These are phyloP conservation scores for Discostella pseudostelligera DNA, from an alignment of 108 stramenopile species.

Conservation along the genomic window DNA sequence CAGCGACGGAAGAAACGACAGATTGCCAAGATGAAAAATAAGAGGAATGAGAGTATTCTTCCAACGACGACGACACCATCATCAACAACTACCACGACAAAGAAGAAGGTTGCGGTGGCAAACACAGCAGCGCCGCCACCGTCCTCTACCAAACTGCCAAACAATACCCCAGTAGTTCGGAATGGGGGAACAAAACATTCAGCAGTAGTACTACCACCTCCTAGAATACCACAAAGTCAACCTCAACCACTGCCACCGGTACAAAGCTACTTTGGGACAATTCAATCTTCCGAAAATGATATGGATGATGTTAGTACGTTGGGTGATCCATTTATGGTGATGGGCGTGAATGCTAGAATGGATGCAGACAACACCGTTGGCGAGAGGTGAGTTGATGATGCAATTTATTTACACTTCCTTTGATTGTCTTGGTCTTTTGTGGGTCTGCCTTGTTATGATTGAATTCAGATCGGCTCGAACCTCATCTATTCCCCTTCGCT, in stretches of 20 bases:
- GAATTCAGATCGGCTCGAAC: too few relatives aligned
- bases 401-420: neutral
- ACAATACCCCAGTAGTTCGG: too few relatives aligned
- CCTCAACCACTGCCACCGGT: too few relatives aligned
- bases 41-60: neutral
- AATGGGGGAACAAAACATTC: too few relatives aligned
- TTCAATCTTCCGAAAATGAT: conserved; percentile 25
- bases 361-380: conserved; percentile 38
- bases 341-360: conserved; percentile 36
- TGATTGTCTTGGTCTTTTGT: too few relatives aligned
- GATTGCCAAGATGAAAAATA: neutral
- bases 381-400: conserved; percentile 13
- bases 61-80: neutral
- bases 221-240: too few relatives aligned
- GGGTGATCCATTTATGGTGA: conserved; percentile 77
- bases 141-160: neutral
- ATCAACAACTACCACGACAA: neutral
- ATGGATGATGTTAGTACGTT: conserved; percentile 79
- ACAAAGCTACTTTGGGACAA: conserved; percentile 34
- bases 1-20: too few relatives aligned
- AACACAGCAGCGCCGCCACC: neutral
- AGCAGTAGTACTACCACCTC: too few relatives aligned
- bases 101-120: neutral
- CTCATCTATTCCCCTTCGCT: neutral
- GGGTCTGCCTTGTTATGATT: neutral